Percentiles rank a stretch among this genome's conserved stretches.
These are phyloP conservation scores for Chalciporus piperatus DNA, from an alignment of 768 basidiomycete genomes.

Conservation along the genomic window DNA sequence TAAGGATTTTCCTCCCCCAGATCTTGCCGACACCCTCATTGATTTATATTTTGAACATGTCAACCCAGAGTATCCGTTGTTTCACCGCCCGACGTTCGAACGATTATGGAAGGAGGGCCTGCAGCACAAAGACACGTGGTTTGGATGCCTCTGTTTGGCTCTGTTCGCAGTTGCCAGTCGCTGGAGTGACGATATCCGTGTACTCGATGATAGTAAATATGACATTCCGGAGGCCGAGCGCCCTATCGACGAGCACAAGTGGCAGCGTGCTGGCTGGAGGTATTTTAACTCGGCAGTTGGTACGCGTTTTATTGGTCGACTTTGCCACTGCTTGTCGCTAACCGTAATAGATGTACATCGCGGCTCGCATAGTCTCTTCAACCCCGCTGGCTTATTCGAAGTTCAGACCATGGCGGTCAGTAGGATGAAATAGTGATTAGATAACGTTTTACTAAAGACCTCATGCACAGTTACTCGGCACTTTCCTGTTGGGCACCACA, in stretches of 20 bases:
- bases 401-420: slow-evolving; percentile 54
- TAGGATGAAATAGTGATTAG: slow-evolving; percentile 9
- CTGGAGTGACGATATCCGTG: slow-evolving; percentile 61
- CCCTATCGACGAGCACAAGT: slow-evolving; percentile 35
- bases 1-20: slow-evolving; percentile 58
- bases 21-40: slow-evolving; percentile 59
- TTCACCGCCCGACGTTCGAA: slow-evolving; percentile 71
- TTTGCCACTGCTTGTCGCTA: background rate
- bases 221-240: slow-evolving; percentile 19
- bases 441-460: slow-evolving; percentile 7
- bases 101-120: slow-evolving; percentile 54
- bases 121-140: slow-evolving; percentile 56
- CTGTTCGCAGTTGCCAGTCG: slow-evolving; percentile 70
- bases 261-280: slow-evolving; percentile 57
- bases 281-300: slow-evolving; percentile 59
- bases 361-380: slow-evolving; percentile 47
- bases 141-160: slow-evolving; percentile 56
- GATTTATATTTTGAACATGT: slow-evolving; percentile 63
- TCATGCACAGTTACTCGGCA: slow-evolving; percentile 43
- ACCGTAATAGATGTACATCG: slow-evolving; percentile 47
- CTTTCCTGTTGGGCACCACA: slow-evolving; percentile 52
- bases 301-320: slow-evolving; percentile 23
- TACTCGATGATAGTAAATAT: slow-evolving; percentile 38
- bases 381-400: slow-evolving; percentile 60
- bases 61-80: slow-evolving; percentile 60